Conservation (phyloP, 805 yeast species). For the Suhomyces pyralidae region DNA sequence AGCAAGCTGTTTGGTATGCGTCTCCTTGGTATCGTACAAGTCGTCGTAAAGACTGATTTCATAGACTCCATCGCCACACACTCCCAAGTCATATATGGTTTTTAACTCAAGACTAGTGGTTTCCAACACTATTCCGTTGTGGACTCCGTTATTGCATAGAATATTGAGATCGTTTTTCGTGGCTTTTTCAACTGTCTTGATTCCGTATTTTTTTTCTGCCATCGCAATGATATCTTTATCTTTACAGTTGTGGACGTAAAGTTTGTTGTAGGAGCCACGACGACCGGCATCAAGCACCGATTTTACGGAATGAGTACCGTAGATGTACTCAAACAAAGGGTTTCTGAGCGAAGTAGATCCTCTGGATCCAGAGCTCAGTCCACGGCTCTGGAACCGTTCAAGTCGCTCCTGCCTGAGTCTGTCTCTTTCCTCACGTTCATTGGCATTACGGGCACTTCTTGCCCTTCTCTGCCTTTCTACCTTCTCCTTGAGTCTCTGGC, state of each 20-base stretch:
- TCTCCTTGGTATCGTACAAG: constrained; percentile 11
- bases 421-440: constrained; percentile 14
- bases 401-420: constrained; percentile 1
- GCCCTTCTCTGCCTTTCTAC: constrained; percentile 30
- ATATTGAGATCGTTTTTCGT: constrained; percentile 55
- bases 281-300: constrained; percentile 62
- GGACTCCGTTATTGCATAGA: constrained; percentile 66
- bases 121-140: constrained; percentile 75
- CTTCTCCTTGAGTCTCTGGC: constrained; percentile 25
- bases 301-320: constrained; percentile 70
- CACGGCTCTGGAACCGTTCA: not conserved
- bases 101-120: constrained; percentile 50
- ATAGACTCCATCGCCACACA: constrained; percentile 16
- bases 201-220: constrained; percentile 41
- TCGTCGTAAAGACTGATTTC: constrained; percentile 17
- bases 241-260: constrained; percentile 46
- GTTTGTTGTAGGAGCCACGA: constrained; percentile 50
- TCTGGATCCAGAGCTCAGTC: not conserved
- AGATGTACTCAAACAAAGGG: constrained; percentile 53
- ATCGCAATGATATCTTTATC: constrained; percentile 43
- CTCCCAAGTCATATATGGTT: constrained; percentile 22
- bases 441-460: constrained; percentile 21
- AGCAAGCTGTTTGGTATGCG: constrained; percentile 10
- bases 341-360: constrained; percentile 1
- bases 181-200: constrained; percentile 34